Conservation (phyloP, 2,329 filamentous ascomycete species). For the Hymenoscyphus albidus region DNA sequence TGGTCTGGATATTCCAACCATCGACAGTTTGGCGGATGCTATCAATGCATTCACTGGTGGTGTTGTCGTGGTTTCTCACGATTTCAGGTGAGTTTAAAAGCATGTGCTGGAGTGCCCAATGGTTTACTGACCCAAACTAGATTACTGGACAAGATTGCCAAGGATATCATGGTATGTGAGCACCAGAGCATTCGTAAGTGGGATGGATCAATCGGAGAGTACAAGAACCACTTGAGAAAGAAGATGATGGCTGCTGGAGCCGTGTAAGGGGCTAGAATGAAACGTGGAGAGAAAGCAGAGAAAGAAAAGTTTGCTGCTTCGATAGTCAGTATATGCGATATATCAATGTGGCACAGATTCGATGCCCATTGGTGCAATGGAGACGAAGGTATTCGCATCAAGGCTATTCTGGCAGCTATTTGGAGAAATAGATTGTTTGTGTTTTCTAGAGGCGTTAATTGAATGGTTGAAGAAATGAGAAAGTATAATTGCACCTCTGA, state of each 20-base stretch:
- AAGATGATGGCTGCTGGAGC: slow-evolving; percentile 92
- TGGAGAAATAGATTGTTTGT: slow-evolving; percentile 29
- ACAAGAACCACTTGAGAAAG: slow-evolving; percentile 98
- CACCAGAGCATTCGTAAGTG: slow-evolving; percentile 90
- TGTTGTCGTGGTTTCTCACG: slow-evolving; percentile 97
- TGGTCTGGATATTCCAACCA: slow-evolving; percentile 97
- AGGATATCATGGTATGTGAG: slow-evolving; percentile 99
- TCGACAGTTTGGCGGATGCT: slow-evolving; percentile 93
- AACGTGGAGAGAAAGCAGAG: slow-evolving; percentile 1
- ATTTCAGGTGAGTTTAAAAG: slow-evolving; percentile 74
- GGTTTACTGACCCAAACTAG: slow-evolving; percentile 43
- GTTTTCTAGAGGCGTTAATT: slow-evolving; percentile 29
- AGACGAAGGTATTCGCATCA: slow-evolving; percentile 19
- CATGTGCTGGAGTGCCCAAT: neutral
- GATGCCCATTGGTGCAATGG: slow-evolving; percentile 17
- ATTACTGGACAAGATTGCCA: slow-evolving; percentile 98
- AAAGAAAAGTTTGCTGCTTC: slow-evolving; percentile 25
- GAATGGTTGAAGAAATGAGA: slow-evolving; percentile 8
- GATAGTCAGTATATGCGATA: slow-evolving; percentile 15
- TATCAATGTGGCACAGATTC: slow-evolving; percentile 19
- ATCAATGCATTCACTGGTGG: slow-evolving; percentile 93
- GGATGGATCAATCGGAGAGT: slow-evolving; percentile 85
- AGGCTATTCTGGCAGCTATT: slow-evolving; percentile 15
- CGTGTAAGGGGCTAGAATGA: slow-evolving; percentile 55
- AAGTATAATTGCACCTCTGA: neutral